Conservation (phyloP, 1,284 basidiomycete genomes). For the Sanghuangporus sanghuang region DNA sequence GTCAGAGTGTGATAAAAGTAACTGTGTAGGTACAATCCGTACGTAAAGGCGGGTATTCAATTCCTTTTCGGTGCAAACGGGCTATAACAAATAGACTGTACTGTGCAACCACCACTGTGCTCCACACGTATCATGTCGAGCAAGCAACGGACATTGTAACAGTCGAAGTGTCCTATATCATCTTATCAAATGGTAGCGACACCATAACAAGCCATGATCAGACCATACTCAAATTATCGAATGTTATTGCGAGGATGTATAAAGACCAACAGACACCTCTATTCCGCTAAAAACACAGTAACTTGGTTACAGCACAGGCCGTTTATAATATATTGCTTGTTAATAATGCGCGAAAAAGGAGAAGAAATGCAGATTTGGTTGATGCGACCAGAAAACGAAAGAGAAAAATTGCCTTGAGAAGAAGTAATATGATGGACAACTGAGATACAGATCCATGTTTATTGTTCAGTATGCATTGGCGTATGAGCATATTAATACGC, state of each 20-base stretch:
- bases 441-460: neutral
- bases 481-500: neutral
- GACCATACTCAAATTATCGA: too few species aligned
- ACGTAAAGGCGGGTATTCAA: too few species aligned
- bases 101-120: too few species aligned
- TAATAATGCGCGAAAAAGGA: neutral
- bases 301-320: neutral
- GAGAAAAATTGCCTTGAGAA: neutral
- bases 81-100: too few species aligned
- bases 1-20: too few species aligned
- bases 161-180: too few species aligned
- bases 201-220: too few species aligned
- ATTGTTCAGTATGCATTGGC: neutral
- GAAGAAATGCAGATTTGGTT: neutral
- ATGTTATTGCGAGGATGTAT: constrained; percentile 36
- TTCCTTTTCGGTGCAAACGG: too few species aligned
- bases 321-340: constrained; percentile 18
- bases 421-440: neutral
- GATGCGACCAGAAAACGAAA: neutral
- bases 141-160: too few species aligned
- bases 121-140: too few species aligned
- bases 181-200: too few species aligned
- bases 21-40: neutral
- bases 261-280: neutral
- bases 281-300: neutral